A percentile compares a stretch with the other conserved stretches of the same genome.
phyloP scores from a whole-genome alignment of 2,329 filamentous ascomycete species.

The Penicillium corylophilum region DNA sequence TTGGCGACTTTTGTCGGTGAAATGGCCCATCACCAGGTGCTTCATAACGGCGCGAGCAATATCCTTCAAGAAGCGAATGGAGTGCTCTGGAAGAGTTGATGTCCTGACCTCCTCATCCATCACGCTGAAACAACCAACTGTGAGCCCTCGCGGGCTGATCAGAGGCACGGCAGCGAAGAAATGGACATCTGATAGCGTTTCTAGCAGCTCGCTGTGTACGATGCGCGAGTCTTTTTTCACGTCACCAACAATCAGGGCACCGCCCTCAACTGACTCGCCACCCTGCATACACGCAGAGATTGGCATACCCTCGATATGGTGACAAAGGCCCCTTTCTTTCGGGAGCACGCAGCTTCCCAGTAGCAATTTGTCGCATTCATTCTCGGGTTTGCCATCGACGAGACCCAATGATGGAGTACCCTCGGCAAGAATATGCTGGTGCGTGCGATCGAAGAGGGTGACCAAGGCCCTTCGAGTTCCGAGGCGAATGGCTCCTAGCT shows the following conservation, averaged over 20 bases:
- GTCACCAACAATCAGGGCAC: conserved; percentile 32
- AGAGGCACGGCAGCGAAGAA: conserved; percentile 62
- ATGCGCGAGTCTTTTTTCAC: conserved; percentile 33
- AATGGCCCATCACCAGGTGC: conserved; percentile 56
- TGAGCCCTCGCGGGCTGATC: conserved; percentile 52
- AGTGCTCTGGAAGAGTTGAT: conserved; percentile 26
- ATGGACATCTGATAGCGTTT: conserved; percentile 27
- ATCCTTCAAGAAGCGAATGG: conserved; percentile 57
- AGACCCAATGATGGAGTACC: conserved; percentile 47
- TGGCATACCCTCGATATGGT: conserved; percentile 17
- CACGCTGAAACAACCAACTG: conserved; percentile 60
- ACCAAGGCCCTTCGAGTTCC: conserved; percentile 47
- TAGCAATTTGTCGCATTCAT: conserved; percentile 25
- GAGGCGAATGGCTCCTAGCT: conserved; percentile 49
- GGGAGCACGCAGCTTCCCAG: conserved; percentile 33
- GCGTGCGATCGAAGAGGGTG: conserved; percentile 52
- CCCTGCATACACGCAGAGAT: not conserved
- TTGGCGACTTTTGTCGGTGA: conserved; percentile 52
- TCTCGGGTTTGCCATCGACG: conserved; percentile 17
- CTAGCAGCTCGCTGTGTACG: conserved; percentile 27
- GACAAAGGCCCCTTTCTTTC: conserved; percentile 29
- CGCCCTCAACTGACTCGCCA: not conserved
- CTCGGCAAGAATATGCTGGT: conserved; percentile 55
- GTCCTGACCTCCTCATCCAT: conserved; percentile 53
- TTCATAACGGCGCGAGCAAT: conserved; percentile 58